These are phyloP conservation scores for Blastomyces percursus DNA, from an alignment of 2,329 filamentous ascomycete genomes.

Conservation along the genomic window DNA sequence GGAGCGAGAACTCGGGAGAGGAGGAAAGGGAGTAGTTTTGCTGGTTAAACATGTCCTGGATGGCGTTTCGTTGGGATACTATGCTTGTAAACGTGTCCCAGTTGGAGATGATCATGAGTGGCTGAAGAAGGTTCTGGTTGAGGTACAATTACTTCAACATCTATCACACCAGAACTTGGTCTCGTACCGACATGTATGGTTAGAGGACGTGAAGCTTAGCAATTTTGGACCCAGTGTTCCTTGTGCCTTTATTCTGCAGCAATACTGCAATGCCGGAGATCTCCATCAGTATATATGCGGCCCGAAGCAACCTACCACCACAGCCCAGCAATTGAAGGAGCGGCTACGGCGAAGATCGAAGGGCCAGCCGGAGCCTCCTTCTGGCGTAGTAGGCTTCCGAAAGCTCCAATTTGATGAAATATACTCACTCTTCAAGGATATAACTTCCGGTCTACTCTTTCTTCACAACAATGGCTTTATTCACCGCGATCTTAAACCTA, in stretches of 20 bases:
- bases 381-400: conserved; percentile 42
- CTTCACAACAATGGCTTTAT: conserved; percentile 88
- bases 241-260: conserved; percentile 92
- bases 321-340: conserved; percentile 79
- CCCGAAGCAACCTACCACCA: conserved; percentile 48
- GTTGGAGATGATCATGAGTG: conserved; percentile 90
- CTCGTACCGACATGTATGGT: conserved; percentile 93
- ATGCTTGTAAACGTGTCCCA: conserved; percentile 93
- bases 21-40: conserved; percentile 88
- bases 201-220: conserved; percentile 75
- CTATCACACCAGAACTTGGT: conserved; percentile 92
- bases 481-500: conserved; percentile 90
- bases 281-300: conserved; percentile 78
- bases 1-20: conserved; percentile 72
- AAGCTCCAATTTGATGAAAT: conserved; percentile 76
- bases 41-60: conserved; percentile 91
- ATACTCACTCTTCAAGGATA: conserved; percentile 91
- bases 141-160: conserved; percentile 85
- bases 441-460: conserved; percentile 82
- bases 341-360: conserved; percentile 72
- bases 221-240: conserved; percentile 84
- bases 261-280: conserved; percentile 93
- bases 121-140: conserved; percentile 87
- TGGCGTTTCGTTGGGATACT: conserved; percentile 75
- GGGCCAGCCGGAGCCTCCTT: conserved; percentile 56